Conservation (phyloP, 495 filamentous ascomycete species). For the Xylaria flabelliformis region DNA sequence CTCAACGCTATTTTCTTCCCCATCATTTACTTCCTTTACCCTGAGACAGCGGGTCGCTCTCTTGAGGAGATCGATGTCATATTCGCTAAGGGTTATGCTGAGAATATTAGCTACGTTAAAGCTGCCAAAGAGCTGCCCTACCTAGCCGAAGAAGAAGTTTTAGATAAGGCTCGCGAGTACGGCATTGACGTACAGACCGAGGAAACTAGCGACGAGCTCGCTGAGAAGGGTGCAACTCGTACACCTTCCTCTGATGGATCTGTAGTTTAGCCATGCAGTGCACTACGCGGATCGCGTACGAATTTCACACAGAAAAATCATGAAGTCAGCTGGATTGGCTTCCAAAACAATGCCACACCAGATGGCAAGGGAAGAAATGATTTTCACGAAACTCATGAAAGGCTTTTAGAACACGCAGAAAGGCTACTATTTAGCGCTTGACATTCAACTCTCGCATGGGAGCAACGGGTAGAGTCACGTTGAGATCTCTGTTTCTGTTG, state of each 20-base stretch:
- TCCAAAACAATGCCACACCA: not conserved
- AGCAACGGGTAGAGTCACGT: not conserved
- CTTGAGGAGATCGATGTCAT: conserved; percentile 77
- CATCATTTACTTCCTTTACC: conserved; percentile 72
- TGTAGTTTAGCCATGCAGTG: not conserved
- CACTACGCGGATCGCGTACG: not conserved
- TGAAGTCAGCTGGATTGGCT: not conserved
- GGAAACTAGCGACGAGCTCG: conserved; percentile 22
- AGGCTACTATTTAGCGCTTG: not conserved
- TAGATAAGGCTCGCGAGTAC: conserved; percentile 62
- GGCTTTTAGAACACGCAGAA: not conserved
- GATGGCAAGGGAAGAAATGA: not conserved
- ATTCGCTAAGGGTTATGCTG: conserved; percentile 71
- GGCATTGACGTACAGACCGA: conserved; percentile 47
- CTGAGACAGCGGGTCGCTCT: conserved; percentile 72
- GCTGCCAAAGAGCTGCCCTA: conserved; percentile 67
- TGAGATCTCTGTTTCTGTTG: not conserved
- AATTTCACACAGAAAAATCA: not conserved
- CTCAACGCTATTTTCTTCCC: conserved; percentile 71
- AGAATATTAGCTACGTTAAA: conserved; percentile 71
- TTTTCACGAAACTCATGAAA: conserved; percentile 12
- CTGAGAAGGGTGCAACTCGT: not conserved
- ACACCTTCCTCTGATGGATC: conserved; percentile 1
- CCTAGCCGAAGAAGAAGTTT: conserved; percentile 64
- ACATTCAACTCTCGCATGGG: not conserved